Percentiles rank a stretch among this genome's conserved stretches.
Conservation (phyloP, 352 stramenopile species). For the Elongisporangium anandrum region DNA sequence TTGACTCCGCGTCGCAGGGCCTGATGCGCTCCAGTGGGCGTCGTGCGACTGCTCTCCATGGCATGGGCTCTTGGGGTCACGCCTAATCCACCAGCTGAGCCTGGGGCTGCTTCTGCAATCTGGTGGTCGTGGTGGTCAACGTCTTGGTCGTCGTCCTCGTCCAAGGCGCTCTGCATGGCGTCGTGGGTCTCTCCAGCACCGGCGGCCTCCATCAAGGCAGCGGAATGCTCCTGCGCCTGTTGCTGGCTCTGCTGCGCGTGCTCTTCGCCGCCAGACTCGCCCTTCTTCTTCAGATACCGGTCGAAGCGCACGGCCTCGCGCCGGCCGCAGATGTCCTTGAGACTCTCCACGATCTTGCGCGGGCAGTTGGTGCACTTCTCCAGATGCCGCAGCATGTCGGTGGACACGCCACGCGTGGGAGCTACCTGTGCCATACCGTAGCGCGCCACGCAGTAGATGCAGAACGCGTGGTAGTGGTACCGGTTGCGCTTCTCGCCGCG, state of each 20-base stretch:
- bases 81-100: neutral
- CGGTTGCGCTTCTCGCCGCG: constrained; percentile 82
- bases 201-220: neutral
- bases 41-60: neutral
- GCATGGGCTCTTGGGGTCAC: neutral
- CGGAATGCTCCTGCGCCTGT: neutral
- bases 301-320: constrained; percentile 40
- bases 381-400: constrained; percentile 79
- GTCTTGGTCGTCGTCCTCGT: neutral
- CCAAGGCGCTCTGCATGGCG: neutral
- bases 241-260: constrained; percentile 19
- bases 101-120: neutral
- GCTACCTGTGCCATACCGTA: constrained; percentile 48
- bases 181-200: neutral
- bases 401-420: constrained; percentile 70
- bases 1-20: neutral
- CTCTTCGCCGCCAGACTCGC: neutral
- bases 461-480: constrained; percentile 85
- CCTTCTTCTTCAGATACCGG: constrained; percentile 29
- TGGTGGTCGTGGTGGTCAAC: constrained; percentile 1
- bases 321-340: constrained; percentile 53
- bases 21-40: neutral
- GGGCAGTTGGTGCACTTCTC: constrained; percentile 70
- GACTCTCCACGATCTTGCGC: constrained; percentile 46
- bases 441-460: constrained; percentile 67